A percentile compares a stretch with the other conserved stretches of the same genome.
Evolutionary conservation across 257 asterid genomes (phyloP).

Genomic region (Jasminum sambac): DNA sequence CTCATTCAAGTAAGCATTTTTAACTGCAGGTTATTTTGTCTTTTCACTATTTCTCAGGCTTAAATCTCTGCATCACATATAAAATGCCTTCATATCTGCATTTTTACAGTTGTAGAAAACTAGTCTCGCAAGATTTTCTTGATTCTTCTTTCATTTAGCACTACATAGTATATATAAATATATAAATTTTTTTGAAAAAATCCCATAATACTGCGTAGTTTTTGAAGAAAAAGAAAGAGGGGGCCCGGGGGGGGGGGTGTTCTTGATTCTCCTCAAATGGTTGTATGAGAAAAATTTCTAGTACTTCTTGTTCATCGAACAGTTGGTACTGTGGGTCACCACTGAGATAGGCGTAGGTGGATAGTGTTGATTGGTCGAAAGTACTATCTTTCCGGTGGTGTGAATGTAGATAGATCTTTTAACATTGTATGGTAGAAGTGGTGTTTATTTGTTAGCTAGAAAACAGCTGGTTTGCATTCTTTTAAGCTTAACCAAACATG

Average conservation of each 20-base stretch:
- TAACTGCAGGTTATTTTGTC: background rate
- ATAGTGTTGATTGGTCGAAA: no score
- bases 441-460: no score
- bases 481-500: background rate
- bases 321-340: no score
- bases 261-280: background rate
- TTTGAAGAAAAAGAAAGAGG: background rate
- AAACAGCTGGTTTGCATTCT: no score
- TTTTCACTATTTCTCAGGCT: background rate
- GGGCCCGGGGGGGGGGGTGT: background rate
- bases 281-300: no score
- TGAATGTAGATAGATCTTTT: no score
- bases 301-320: no score
- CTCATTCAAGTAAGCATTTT: constrained; percentile 59
- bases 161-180: no score
- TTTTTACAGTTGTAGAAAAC: background rate
- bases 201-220: background rate
- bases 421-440: no score
- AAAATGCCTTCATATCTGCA: no score
- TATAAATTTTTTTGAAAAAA: background rate
- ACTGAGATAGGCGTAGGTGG: no score
- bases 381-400: no score
- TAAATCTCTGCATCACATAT: background rate
- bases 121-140: background rate
- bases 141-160: background rate